Evolutionary conservation across 2,329 filamentous ascomycete species (phyloP), one percentile per base, ranked within the genome.

Genomic region (Emericellopsis cladophorae): DNA sequence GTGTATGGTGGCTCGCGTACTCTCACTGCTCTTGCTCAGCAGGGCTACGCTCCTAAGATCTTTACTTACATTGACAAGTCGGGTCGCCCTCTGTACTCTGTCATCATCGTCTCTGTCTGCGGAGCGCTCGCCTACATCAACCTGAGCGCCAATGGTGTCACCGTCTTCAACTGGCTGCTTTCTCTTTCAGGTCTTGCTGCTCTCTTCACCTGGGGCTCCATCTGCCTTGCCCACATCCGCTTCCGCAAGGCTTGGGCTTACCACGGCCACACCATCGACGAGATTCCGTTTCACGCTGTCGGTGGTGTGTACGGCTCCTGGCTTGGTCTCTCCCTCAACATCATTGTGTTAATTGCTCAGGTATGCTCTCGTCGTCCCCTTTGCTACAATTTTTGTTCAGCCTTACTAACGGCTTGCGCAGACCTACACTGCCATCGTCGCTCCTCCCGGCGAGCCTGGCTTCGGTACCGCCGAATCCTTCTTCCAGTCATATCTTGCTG

Each of bases 181-280:
- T 71, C 76, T 15, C 61, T 81, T 15, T 79, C 75, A 2, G 76
- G 73, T 46, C 67, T 81, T 6, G 68, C 70, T 14, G 68, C 72
- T 38, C 68, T 81, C 44, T 80, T 79, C 56, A 74, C 75, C 26
- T 82, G 76, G 76, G 75, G 69, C 33, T 76, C 70, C 40, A 76
- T 82, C 49, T 79, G 74, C 54, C 53, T 77, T 14, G 69, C 73
- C 4, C 77, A 81, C 53, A 78, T 81, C 52, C 75, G 77, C 38
- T 81, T 80, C 68, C 74, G 77, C 37, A 51, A 54, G 16, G 77
- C 74, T 2, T 81, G 76, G 77, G 45, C 43, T 5, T 56, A 61
- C 26, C 69, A 80, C 45, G 77, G 77, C 32, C 76, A 74, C 56
- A 69, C 65, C 10, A 55, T 81, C 7, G 75, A 81, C 40, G 79